phyloP scores from a whole-genome alignment of 78 protist genomes.

The Speleostelium caveatum region DNA sequence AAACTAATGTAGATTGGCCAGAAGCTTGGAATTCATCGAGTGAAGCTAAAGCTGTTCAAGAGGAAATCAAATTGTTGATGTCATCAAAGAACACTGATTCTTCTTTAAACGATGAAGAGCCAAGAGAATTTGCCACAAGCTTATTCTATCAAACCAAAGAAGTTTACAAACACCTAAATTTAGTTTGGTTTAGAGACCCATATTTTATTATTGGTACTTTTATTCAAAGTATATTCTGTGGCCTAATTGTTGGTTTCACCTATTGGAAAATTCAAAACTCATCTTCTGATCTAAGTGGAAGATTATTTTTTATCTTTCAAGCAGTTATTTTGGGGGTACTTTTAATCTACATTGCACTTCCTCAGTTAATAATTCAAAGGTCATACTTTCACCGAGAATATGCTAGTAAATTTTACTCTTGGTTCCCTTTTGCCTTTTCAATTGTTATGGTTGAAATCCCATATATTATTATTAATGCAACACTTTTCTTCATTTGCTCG shows the following conservation, averaged over 20 bases:
- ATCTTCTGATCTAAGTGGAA: conserved; percentile 40
- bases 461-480: conserved; percentile 23
- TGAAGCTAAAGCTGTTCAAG: conserved; percentile 16
- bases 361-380: conserved; percentile 45
- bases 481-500: conserved; percentile 42
- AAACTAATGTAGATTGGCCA: conserved; percentile 66
- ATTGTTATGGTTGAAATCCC: conserved; percentile 74
- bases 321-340: conserved; percentile 62
- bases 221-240: conserved; percentile 37
- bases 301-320: conserved; percentile 66
- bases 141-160: conserved; percentile 53
- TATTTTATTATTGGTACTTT: conserved; percentile 55
- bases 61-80: neutral
- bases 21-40: conserved; percentile 69
- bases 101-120: neutral
- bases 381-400: conserved; percentile 64
- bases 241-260: conserved; percentile 72
- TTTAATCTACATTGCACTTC: conserved; percentile 33
- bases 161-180: conserved; percentile 65
- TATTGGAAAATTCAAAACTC: conserved; percentile 36
- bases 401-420: conserved; percentile 63
- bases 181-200: conserved; percentile 66
- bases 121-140: conserved; percentile 50
- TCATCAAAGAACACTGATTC: too few relatives aligned
- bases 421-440: conserved; percentile 74